These are phyloP conservation scores for Blastobotrys terrestris DNA, from an alignment of 805 yeast species.

Conservation along the genomic window DNA sequence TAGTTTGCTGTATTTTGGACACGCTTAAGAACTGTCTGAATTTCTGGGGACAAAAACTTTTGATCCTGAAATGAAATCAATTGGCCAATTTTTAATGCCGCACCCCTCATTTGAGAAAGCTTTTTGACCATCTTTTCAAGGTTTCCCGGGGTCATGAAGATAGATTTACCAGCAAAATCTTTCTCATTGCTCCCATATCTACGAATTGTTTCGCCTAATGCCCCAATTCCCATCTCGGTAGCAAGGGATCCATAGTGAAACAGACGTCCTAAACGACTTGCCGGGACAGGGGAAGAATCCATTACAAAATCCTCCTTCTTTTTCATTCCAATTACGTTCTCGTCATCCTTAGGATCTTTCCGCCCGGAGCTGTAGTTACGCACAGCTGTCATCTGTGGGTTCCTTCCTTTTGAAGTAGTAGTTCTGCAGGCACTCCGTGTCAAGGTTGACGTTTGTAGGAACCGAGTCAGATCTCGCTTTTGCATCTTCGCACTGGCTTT, in stretches of 20 bases:
- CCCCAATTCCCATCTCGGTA: slow-evolving; percentile 83
- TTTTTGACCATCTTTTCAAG: slow-evolving; percentile 84
- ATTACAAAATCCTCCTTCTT: slow-evolving; percentile 40
- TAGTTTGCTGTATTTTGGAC: slow-evolving; percentile 94
- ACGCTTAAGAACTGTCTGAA: slow-evolving; percentile 69
- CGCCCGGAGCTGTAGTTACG: background rate
- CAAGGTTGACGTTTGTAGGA: background rate
- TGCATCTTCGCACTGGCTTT: background rate
- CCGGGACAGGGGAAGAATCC: slow-evolving; percentile 71
- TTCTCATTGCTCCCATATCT: slow-evolving; percentile 37
- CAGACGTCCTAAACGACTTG: slow-evolving; percentile 77
- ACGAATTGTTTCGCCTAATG: slow-evolving; percentile 68
- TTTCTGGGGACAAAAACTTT: slow-evolving; percentile 73
- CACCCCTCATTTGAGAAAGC: slow-evolving; percentile 95
- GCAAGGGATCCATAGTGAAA: slow-evolving; percentile 92
- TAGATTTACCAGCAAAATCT: slow-evolving; percentile 34
- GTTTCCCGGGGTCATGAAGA: slow-evolving; percentile 73
- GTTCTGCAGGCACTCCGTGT: background rate
- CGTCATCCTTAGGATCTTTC: background rate
- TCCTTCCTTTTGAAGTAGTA: background rate
- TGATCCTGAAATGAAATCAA: slow-evolving; percentile 92
- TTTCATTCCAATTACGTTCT: slow-evolving; percentile 24
- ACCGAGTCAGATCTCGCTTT: background rate
- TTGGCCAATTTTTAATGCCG: slow-evolving; percentile 96
- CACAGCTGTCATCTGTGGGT: background rate